phyloP scores from a whole-genome alignment of 2,329 filamentous ascomycete genomes.

The Drechslera avenae region DNA sequence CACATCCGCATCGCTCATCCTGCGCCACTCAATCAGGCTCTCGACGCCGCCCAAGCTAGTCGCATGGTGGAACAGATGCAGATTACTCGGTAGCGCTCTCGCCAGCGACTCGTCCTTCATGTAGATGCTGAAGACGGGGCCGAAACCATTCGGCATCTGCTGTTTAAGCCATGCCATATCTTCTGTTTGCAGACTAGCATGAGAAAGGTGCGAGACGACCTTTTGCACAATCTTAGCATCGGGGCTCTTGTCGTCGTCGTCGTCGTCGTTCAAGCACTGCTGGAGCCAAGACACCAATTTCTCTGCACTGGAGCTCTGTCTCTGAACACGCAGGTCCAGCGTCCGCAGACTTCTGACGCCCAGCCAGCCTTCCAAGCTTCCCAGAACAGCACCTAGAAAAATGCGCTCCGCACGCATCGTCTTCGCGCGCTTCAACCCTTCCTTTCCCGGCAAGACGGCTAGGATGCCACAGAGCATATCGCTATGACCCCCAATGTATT shows the following conservation, averaged over 20 bases:
- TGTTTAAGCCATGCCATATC: slow-evolving; percentile 70
- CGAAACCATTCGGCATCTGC: slow-evolving; percentile 92
- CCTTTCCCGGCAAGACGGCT: slow-evolving; percentile 58
- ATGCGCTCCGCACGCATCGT: slow-evolving; percentile 70
- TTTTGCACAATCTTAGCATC: slow-evolving; percentile 55
- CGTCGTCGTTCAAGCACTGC: slow-evolving; percentile 51
- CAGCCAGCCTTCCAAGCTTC: slow-evolving; percentile 89
- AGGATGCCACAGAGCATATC: slow-evolving; percentile 91
- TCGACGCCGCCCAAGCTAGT: slow-evolving; percentile 94
- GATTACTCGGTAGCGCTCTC: slow-evolving; percentile 72
- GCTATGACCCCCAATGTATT: slow-evolving; percentile 94
- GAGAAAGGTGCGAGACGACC: slow-evolving; percentile 67
- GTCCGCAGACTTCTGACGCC: slow-evolving; percentile 86
- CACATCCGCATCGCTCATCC: slow-evolving; percentile 79
- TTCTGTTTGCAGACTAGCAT: slow-evolving; percentile 78
- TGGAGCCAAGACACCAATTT: slow-evolving; percentile 75
- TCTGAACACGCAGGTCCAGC: slow-evolving; percentile 77
- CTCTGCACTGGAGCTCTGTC: slow-evolving; percentile 74
- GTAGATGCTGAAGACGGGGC: slow-evolving; percentile 81
- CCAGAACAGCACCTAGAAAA: slow-evolving; percentile 83
- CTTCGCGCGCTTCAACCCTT: slow-evolving; percentile 42
- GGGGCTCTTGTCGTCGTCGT: slow-evolving; percentile 50
- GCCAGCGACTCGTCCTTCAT: slow-evolving; percentile 67
- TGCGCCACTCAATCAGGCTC: slow-evolving; percentile 94
- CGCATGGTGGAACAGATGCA: slow-evolving; percentile 88